These are phyloP conservation scores for Anaeramoeba ignava DNA, from an alignment of 78 protist genomes.

Conservation along the genomic window DNA sequence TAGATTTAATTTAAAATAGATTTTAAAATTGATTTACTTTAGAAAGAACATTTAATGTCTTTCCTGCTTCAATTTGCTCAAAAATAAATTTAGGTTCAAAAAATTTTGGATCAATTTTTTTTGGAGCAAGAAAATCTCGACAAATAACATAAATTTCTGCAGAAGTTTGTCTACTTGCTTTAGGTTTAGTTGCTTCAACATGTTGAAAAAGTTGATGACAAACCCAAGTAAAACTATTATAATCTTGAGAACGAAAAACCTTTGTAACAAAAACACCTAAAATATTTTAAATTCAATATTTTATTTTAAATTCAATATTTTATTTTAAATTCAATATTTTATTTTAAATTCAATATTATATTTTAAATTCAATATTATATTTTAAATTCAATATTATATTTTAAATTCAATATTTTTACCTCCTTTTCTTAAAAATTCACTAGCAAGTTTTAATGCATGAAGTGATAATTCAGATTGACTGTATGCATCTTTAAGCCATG, in stretches of 20 bases:
- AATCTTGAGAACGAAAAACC: slow-evolving; percentile 93
- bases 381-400: background rate
- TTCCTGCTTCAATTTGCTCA: slow-evolving; percentile 23
- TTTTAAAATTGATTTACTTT: background rate
- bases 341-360: background rate
- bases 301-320: background rate
- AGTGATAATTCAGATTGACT: slow-evolving; percentile 82
- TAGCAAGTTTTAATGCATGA: slow-evolving; percentile 74
- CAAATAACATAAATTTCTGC: slow-evolving; percentile 98
- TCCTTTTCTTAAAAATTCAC: slow-evolving; percentile 65
- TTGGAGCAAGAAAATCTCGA: slow-evolving; percentile 77
- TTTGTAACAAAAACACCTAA: slow-evolving; percentile 83
- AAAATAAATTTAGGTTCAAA: slow-evolving; percentile 74
- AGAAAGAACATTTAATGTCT: background rate
- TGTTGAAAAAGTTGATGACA: slow-evolving; percentile 72
- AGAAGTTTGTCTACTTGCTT: slow-evolving; percentile 74
- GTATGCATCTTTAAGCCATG: slow-evolving; percentile 92
- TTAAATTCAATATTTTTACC: slow-evolving; percentile 15
- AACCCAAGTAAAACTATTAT: slow-evolving; percentile 83
- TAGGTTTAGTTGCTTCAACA: slow-evolving; percentile 94
- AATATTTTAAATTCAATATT: background rate
- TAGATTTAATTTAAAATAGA: too few relatives aligned
- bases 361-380: background rate
- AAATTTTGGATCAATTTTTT: slow-evolving; percentile 49
- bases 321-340: background rate